Evolutionary conservation across 2,329 filamentous ascomycete genomes (phyloP), one percentile per base, ranked within the genome.

Genomic region (Sporothrix brasiliensis): DNA sequence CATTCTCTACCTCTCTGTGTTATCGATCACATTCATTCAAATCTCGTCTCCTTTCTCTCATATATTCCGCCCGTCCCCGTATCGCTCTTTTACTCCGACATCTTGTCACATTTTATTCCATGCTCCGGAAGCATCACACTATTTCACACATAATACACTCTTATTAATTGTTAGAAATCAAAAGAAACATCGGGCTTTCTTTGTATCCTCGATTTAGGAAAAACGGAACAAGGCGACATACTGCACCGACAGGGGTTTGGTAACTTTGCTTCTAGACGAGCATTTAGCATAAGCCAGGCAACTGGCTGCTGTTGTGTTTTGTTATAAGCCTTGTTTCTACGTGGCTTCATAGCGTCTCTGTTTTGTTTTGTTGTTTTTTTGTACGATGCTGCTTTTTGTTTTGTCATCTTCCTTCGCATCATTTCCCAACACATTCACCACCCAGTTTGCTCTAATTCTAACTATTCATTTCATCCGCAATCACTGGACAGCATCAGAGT

Each of bases 241-340:
- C 39, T 54, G 21, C 39, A 41, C 24, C 71, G 69, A 70, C 19
- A 75, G 72, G 4, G 77, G 78, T 63, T 80, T 88, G 67, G 81
- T 86, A 70, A 81, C 7, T 34, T 86, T 69, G 87, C 86, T 86
- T 89, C 89, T 77, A 84, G 83, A 21, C 84, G 84, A 61, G 53
- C 67, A 60, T 69, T 47, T 66, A 81, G 82, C 21, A 61, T 81
- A 80, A 4, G 75, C 77, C 19, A 79, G 79, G 10, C 75, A 78
- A 67, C 77, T 79, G 58, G 73, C 77, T 53, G 30, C 44, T 69
- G 67, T 67, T 78, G 13, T 19, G 3, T 63, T 63, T 47, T 63
- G 58, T 47, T 63, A 13, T 21, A 63, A 21, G 21, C 58, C 58
- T 19, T 63, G 21, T 27, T 69, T 65, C 27, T 14, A 24, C 21